A percentile compares a stretch with the other conserved stretches of the same genome.
phyloP scores from a whole-genome alignment of 2,329 filamentous ascomycete genomes.

The Teratosphaeria zuluensis region DNA sequence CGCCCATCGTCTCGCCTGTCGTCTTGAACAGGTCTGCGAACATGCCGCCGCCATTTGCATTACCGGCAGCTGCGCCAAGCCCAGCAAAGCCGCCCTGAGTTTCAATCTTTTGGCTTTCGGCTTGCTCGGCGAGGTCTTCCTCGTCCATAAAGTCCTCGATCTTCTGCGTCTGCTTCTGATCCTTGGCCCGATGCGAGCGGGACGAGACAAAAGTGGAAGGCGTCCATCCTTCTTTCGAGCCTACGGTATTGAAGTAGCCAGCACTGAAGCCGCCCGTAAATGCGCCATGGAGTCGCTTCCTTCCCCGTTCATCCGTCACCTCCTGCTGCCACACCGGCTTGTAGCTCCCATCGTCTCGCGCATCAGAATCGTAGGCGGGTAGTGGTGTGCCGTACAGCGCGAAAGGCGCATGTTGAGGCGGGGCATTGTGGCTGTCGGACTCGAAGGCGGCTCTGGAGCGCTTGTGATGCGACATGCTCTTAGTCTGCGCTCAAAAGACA shows the following conservation, averaged over 20 bases:
- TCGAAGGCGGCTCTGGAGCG: constrained; percentile 71
- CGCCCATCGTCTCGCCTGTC: constrained; percentile 64
- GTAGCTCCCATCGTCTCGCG: constrained; percentile 82
- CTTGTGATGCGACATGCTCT: constrained; percentile 60
- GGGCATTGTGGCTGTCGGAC: constrained; percentile 48
- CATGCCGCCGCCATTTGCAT: constrained; percentile 38
- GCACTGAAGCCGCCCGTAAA: constrained; percentile 96
- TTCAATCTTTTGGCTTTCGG: constrained; percentile 65
- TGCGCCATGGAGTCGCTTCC: constrained; percentile 85
- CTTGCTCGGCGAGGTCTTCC: constrained; percentile 80
- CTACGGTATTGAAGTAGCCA: constrained; percentile 97
- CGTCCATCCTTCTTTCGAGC: constrained; percentile 96
- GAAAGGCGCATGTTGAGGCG: constrained; percentile 56
- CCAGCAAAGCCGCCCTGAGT: constrained; percentile 65
- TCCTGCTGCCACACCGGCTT: constrained; percentile 98
- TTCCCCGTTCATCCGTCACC: constrained; percentile 81
- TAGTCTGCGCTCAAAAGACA: constrained; percentile 18
- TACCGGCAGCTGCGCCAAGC: constrained; percentile 48
- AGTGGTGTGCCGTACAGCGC: constrained; percentile 77
- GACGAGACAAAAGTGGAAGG: constrained; percentile 89
- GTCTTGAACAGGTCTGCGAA: constrained; percentile 46
- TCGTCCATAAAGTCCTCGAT: constrained; percentile 97
- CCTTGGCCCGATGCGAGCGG: constrained; percentile 64
- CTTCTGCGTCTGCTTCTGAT: constrained; percentile 55
- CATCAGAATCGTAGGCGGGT: constrained; percentile 63